These are phyloP conservation scores for Pachysandra terminalis DNA, from an alignment of 164 flowering plant genomes.

Conservation along the genomic window DNA sequence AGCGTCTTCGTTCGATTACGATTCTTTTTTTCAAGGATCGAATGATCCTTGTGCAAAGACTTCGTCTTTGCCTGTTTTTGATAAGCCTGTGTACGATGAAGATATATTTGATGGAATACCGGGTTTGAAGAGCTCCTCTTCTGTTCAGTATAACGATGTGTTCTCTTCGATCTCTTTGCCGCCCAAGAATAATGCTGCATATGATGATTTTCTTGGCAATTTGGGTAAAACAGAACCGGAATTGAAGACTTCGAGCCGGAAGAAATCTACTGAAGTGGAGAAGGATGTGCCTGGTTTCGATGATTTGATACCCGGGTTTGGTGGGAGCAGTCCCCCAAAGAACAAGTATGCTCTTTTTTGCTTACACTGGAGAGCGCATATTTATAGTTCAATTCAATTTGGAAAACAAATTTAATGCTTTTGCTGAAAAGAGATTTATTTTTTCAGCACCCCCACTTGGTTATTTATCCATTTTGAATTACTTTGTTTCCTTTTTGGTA, in stretches of 20 bases:
- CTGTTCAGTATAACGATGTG: slow-evolving; percentile 41
- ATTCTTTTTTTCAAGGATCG: slow-evolving; percentile 42
- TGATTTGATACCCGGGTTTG: slow-evolving; percentile 55
- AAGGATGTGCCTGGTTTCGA: slow-evolving; percentile 39
- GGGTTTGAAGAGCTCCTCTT: slow-evolving; percentile 41
- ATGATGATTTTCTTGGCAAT: slow-evolving; percentile 57
- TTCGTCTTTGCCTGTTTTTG: slow-evolving; percentile 45
- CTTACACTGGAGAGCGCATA: background rate
- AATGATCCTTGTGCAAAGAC: slow-evolving; percentile 18
- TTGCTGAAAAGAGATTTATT: background rate
- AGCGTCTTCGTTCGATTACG: slow-evolving; percentile 35
- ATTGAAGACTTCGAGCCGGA: slow-evolving; percentile 20
- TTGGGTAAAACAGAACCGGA: slow-evolving; percentile 30
- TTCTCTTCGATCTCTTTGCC: slow-evolving; percentile 40
- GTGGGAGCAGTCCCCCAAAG: slow-evolving; percentile 29
- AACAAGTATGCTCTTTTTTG: slow-evolving; percentile 31
- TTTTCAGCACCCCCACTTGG: background rate
- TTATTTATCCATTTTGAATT: background rate
- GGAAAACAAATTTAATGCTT: background rate
- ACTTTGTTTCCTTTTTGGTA: background rate
- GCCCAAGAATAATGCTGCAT: slow-evolving; percentile 22
- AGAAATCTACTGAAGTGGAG: slow-evolving; percentile 18
- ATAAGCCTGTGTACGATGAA: slow-evolving; percentile 70
- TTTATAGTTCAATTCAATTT: background rate
- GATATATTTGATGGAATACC: slow-evolving; percentile 65